A percentile compares a stretch with the other conserved stretches of the same genome.
Conservation (phyloP, 768 basidiomycete genomes). For the Psilocybe sp. region DNA sequence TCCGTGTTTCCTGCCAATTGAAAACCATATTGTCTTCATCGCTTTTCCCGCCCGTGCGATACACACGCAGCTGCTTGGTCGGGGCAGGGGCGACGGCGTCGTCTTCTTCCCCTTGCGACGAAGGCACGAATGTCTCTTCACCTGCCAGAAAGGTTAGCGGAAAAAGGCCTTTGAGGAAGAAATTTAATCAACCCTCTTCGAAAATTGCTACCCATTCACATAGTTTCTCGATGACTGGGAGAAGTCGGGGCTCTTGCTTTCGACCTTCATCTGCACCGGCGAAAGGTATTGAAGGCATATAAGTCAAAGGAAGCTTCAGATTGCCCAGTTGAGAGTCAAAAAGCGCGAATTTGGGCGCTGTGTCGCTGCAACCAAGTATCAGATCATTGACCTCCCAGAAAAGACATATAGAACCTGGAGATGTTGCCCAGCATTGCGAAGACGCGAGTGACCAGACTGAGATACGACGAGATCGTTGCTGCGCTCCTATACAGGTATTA, state of each 20-base stretch:
- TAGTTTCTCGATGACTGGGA: constrained; percentile 45
- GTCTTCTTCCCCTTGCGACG: constrained; percentile 22
- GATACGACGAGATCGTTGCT: constrained; percentile 45
- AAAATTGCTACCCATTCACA: constrained; percentile 51
- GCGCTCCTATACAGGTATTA: background rate
- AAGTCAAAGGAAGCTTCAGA: constrained; percentile 48
- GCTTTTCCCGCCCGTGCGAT: constrained; percentile 1
- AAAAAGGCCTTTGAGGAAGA: background rate
- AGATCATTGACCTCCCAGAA: constrained; percentile 1
- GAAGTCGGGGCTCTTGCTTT: constrained; percentile 28
- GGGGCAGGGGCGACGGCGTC: constrained; percentile 4
- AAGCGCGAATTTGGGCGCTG: constrained; percentile 35
- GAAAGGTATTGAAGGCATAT: constrained; percentile 16
- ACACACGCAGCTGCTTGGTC: constrained; percentile 14
- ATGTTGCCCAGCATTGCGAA: constrained; percentile 32
- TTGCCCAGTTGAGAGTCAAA: constrained; percentile 60
- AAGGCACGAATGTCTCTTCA: constrained; percentile 15
- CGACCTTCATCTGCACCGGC: constrained; percentile 14
- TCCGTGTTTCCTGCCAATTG: background rate
- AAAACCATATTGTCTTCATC: background rate
- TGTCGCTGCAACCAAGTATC: constrained; percentile 1
- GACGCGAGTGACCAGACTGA: constrained; percentile 45
- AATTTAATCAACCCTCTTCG: constrained; percentile 28
- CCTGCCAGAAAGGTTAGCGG: constrained; percentile 9
- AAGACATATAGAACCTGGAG: constrained; percentile 1